phyloP scores from a whole-genome alignment of 176 grass and related monocot genomes.

The Oryza nivara region DNA sequence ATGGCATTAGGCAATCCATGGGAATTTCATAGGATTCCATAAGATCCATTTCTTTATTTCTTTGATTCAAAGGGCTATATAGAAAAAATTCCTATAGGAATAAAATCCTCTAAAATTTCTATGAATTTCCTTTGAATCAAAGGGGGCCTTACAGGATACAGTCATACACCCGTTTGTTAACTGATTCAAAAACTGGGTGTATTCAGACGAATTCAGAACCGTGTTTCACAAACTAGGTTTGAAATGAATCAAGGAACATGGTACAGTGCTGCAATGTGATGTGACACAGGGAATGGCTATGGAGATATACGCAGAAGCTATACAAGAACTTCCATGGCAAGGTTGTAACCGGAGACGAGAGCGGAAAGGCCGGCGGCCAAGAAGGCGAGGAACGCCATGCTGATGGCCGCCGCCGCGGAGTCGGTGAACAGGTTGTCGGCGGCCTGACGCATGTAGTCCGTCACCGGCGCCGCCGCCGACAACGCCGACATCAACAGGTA shows the following conservation, averaged over 20 bases:
- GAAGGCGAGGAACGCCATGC: slow-evolving; percentile 78
- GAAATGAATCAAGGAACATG: not conserved
- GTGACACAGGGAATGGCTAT: too few relatives aligned
- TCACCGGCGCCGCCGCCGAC: slow-evolving; percentile 70
- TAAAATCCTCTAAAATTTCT: too few relatives aligned
- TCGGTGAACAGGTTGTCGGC: slow-evolving; percentile 64
- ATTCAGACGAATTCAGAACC: not conserved
- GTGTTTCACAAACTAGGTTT: not conserved
- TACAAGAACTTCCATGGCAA: slow-evolving; percentile 50
- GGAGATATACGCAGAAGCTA: slow-evolving; percentile 31
- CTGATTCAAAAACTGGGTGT: not conserved
- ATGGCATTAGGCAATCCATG: too few relatives aligned
- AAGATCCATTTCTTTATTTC: too few relatives aligned
- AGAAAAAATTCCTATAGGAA: too few relatives aligned
- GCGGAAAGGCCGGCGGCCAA: slow-evolving; percentile 56
- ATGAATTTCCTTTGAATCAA: too few relatives aligned
- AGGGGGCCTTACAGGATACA: not conserved
- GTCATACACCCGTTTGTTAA: not conserved
- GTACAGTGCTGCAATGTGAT: too few relatives aligned
- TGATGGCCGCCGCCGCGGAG: slow-evolving; percentile 58
- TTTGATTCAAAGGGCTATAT: too few relatives aligned
- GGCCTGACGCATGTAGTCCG: slow-evolving; percentile 63
- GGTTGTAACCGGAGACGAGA: slow-evolving; percentile 67
- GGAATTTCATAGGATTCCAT: too few relatives aligned
- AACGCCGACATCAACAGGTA: slow-evolving; percentile 55